Evolutionary conservation across 768 basidiomycete genomes (phyloP).

Genomic region (Clathrus columnatus): DNA sequence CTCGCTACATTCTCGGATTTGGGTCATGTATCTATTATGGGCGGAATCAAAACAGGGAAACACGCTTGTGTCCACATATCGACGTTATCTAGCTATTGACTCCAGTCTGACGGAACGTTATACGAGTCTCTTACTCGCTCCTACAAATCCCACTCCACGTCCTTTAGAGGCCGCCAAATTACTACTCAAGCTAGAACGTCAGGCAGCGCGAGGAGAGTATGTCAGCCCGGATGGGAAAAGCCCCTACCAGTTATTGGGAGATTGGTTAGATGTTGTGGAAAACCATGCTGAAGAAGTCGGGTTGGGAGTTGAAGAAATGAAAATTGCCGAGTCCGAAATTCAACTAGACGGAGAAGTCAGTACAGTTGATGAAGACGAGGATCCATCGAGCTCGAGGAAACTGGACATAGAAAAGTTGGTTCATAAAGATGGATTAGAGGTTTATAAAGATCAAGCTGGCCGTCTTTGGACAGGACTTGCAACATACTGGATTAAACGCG

Average conservation of each 20-base stretch:
- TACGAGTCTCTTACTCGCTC: constrained; percentile 53
- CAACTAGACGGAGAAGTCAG: constrained; percentile 39
- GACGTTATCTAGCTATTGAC: constrained; percentile 80
- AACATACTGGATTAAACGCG: constrained; percentile 97
- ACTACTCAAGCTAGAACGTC: constrained; percentile 72
- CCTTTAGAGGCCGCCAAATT: constrained; percentile 93
- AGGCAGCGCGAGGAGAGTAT: constrained; percentile 77
- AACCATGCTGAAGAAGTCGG: constrained; percentile 89
- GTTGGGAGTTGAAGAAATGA: constrained; percentile 70
- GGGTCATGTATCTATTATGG: constrained; percentile 91
- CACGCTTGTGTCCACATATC: constrained; percentile 76
- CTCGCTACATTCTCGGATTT: constrained; percentile 83
- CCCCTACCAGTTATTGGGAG: constrained; percentile 86
- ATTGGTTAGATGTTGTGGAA: constrained; percentile 90
- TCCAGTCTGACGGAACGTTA: constrained; percentile 76
- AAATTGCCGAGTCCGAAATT: constrained; percentile 42
- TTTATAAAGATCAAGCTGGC: constrained; percentile 96
- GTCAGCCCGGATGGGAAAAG: constrained; percentile 87
- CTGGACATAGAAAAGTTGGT: constrained; percentile 86
- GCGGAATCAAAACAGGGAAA: constrained; percentile 73
- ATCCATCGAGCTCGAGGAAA: constrained; percentile 57
- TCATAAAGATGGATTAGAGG: constrained; percentile 70
- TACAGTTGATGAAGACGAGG: constrained; percentile 72
- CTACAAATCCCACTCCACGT: constrained; percentile 50
- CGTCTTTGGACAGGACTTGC: constrained; percentile 93